A percentile compares a stretch with the other conserved stretches of the same genome.
phyloP scores from a whole-genome alignment of 164 flowering plant species.

The Magnolia sinica region DNA sequence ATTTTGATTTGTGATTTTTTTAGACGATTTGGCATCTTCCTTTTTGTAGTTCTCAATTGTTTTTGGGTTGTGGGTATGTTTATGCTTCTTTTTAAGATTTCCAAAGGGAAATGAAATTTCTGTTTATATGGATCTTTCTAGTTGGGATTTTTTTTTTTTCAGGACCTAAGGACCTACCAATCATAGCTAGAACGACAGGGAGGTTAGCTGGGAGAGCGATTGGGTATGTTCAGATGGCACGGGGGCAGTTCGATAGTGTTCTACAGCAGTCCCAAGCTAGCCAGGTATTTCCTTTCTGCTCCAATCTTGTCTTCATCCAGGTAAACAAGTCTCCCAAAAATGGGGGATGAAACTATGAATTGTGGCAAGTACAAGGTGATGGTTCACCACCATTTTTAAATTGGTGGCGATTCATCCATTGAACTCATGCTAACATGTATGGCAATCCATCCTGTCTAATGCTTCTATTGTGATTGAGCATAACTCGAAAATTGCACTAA shows the following conservation, averaged over 20 bases:
- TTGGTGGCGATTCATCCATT: too few species aligned
- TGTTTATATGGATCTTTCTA: too few species aligned
- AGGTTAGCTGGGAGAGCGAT: slow-evolving; percentile 83
- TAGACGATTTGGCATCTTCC: not conserved
- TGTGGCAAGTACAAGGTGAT: too few species aligned
- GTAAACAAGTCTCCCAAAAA: too few species aligned
- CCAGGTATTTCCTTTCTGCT: slow-evolving; percentile 40
- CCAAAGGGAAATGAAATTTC: not conserved
- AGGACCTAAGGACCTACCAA: slow-evolving; percentile 94
- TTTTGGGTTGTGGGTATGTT: not conserved
- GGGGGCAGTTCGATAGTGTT: slow-evolving; percentile 83
- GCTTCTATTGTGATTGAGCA: too few species aligned
- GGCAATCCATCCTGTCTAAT: too few species aligned
- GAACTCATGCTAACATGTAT: too few species aligned
- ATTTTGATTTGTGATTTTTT: not conserved
- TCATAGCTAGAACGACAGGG: slow-evolving; percentile 78
- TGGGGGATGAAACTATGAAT: too few species aligned
- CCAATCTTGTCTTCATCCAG: not conserved
- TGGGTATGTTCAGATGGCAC: slow-evolving; percentile 81
- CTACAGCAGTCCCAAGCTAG: slow-evolving; percentile 86
- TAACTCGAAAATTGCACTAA: too few species aligned
- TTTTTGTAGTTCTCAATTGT: too few species aligned
- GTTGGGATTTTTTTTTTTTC: not conserved
- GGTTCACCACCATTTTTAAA: too few species aligned
- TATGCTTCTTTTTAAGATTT: not conserved